Evolutionary conservation across 2,329 filamentous ascomycete genomes (phyloP).

Genomic region (Gaeumannomyces tritici): DNA sequence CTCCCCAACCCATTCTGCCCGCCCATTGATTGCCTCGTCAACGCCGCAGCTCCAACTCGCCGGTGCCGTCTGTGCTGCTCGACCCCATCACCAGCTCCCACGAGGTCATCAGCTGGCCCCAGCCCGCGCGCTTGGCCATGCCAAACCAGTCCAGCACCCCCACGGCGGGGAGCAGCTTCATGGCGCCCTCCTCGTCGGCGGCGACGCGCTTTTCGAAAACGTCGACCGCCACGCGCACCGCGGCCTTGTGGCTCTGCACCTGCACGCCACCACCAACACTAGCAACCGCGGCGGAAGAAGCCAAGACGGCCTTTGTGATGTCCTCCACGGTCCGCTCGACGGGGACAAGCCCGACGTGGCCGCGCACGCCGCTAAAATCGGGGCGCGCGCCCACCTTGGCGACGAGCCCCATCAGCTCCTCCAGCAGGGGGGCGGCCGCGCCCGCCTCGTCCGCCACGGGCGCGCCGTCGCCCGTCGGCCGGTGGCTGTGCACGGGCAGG

Average conservation of each 20-base stretch:
- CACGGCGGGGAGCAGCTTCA: conserved; percentile 5
- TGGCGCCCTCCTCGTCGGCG: neutral
- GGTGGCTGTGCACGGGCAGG: neutral
- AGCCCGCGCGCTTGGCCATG: conserved; percentile 9
- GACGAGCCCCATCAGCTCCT: neutral
- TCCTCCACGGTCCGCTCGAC: neutral
- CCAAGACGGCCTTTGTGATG: neutral
- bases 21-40: too few relatives aligned
- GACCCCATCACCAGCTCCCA: neutral
- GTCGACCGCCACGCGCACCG: neutral
- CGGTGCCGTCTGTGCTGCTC: too few relatives aligned
- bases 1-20: too few relatives aligned
- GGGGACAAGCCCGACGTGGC: neutral
- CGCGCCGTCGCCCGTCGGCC: neutral
- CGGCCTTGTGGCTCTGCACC: neutral
- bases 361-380: neutral
- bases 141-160: conserved; percentile 11
- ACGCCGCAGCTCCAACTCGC: too few relatives aligned
- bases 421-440: neutral
- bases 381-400: neutral
- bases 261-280: neutral
- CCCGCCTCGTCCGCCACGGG: neutral
- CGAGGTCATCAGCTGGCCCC: conserved; percentile 10
- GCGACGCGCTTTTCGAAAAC: neutral
- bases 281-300: neutral